phyloP scores from a whole-genome alignment of 140 eudicot species.

The Oenanthe javanica region DNA sequence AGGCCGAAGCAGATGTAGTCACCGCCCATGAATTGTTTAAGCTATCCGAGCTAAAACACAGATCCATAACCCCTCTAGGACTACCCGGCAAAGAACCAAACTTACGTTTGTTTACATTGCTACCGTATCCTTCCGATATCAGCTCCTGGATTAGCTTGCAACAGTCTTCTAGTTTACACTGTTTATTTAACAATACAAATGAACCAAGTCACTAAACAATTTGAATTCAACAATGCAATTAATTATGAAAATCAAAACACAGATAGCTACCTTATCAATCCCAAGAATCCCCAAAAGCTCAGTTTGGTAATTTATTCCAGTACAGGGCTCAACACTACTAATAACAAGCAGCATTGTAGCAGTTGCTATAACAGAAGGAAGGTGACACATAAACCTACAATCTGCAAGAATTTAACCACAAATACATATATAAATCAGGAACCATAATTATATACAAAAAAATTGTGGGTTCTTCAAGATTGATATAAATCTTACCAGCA shows the following conservation, averaged over 20 bases:
- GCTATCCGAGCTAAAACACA: slow-evolving; percentile 60
- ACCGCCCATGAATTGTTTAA: slow-evolving; percentile 51
- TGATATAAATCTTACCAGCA: slow-evolving; percentile 36
- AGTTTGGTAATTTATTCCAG: slow-evolving; percentile 39
- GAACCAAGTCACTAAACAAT: background rate
- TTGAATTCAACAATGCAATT: background rate
- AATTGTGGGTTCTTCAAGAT: background rate
- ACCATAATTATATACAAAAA: no score
- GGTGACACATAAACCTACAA: slow-evolving; percentile 47
- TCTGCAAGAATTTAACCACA: slow-evolving; percentile 33
- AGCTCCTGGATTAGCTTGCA: slow-evolving; percentile 46
- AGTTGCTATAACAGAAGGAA: slow-evolving; percentile 68
- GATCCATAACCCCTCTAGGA: slow-evolving; percentile 77
- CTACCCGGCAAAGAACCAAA: slow-evolving; percentile 62
- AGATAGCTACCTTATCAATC: slow-evolving; percentile 40
- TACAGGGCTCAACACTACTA: slow-evolving; percentile 46
- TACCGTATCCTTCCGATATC: slow-evolving; percentile 30
- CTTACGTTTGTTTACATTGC: slow-evolving; percentile 49
- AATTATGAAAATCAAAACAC: background rate
- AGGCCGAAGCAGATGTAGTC: slow-evolving; percentile 18
- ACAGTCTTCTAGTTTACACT: slow-evolving; percentile 64
- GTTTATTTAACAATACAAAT: slow-evolving; percentile 5
- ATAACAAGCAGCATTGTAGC: slow-evolving; percentile 72
- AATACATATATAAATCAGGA: background rate
- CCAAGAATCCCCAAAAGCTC: slow-evolving; percentile 67